Evolutionary conservation across 768 basidiomycete genomes (phyloP).

Genomic region (Panellus pusillus): DNA sequence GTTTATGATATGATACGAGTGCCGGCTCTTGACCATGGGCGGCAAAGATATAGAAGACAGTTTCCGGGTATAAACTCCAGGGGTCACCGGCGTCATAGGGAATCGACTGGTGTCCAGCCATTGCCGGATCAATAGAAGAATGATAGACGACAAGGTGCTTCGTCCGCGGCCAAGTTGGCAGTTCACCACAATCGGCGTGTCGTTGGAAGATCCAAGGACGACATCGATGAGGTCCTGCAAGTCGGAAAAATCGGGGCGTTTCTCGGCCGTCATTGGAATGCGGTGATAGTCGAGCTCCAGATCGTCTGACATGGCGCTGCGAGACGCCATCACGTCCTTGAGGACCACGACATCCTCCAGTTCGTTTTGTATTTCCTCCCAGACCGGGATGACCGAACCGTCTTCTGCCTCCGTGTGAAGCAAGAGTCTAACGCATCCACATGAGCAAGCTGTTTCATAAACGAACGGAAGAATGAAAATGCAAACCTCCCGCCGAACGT

Average conservation of each 20-base stretch:
- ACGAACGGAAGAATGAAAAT: background rate
- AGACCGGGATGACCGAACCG: constrained; percentile 88
- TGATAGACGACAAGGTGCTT: constrained; percentile 87
- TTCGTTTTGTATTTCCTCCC: constrained; percentile 78
- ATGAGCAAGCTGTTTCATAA: background rate
- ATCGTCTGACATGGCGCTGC: constrained; percentile 39
- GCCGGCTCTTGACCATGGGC: constrained; percentile 41
- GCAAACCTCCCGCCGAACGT: constrained; percentile 80
- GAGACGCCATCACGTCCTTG: constrained; percentile 82
- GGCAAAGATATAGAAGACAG: constrained; percentile 46
- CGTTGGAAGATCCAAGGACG: constrained; percentile 64
- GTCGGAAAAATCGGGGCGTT: constrained; percentile 72
- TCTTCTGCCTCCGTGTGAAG: constrained; percentile 88
- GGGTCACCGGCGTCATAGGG: constrained; percentile 37
- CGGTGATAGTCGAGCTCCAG: constrained; percentile 76
- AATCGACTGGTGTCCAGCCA: constrained; percentile 63
- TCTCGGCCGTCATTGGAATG: constrained; percentile 92
- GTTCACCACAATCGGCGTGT: constrained; percentile 87
- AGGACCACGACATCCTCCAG: constrained; percentile 70
- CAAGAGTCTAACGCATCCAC: constrained; percentile 53
- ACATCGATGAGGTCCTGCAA: constrained; percentile 78
- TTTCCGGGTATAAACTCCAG: constrained; percentile 36
- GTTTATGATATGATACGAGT: constrained; percentile 87
- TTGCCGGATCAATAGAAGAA: constrained; percentile 78
- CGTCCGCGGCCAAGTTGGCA: constrained; percentile 94